Evolutionary conservation across 2,329 filamentous ascomycete genomes (phyloP), one percentile per base, ranked within the genome.

Genomic region (Sclerotinia glacialis): DNA sequence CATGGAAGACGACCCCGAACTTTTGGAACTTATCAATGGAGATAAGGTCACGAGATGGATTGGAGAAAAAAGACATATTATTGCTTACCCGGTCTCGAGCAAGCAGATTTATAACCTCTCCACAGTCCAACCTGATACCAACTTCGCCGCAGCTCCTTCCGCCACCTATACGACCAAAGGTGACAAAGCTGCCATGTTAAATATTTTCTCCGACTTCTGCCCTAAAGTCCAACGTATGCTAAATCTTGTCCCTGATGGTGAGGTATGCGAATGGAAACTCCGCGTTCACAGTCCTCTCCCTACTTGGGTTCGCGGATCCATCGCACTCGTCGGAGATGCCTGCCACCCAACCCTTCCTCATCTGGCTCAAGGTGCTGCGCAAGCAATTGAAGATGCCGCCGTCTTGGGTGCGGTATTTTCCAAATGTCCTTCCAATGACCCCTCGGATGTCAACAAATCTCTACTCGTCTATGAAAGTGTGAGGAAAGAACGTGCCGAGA

Each of bases 21-120:
- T 67, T 34, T 12, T 67, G 11, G 82, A 78, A 31, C 82, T 93
- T 11, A 80, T 93, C 28, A 85, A 91, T 71, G 81, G 83, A 56
- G 85, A 91, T 72, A 81, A 83, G 60, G 89, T 89, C 6, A 88
- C 87, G 49, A 84, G 91, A 60, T 93, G 90, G 90, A 89, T 93
- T 62, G 90, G 90, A 42, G 86, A 87, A 74, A 85, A 85, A 71
- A 83, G 89, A 1, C 91, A 93, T 77, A 89, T 92, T 76, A 91
- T 93, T 72, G 89, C 89, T 0, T 94, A 93, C 75, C 87, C 90
- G 0, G 87, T 94, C 53, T 83, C 85, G 69, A 84, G 82, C 74
- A 86, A 91, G 73, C 82, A 81, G 46, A 83, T 88, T 72, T 89
- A 88, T 78, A 89, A 89, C 77, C 78, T 89, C 44, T 86, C 86